Percentiles rank a stretch among this genome's conserved stretches.
These are phyloP conservation scores for Quercus phellos DNA, from an alignment of 331 rosid species.

Conservation along the genomic window DNA sequence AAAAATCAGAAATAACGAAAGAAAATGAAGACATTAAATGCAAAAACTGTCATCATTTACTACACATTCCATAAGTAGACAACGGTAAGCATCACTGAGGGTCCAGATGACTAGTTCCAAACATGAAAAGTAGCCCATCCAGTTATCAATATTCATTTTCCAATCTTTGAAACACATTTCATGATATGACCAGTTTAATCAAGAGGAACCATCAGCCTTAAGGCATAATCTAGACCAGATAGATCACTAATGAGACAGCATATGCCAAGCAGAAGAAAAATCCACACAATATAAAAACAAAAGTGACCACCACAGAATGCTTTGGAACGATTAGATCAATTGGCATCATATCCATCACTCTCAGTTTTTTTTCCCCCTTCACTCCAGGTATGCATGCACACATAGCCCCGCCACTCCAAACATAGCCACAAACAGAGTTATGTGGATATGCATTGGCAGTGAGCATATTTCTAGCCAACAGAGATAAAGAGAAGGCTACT, in stretches of 20 bases:
- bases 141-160: not conserved
- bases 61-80: not conserved
- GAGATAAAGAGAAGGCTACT: not conserved
- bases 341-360: not conserved
- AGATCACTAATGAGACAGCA: not conserved
- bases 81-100: not conserved
- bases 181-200: not conserved
- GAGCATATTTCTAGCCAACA: not conserved
- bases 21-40: not conserved
- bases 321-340: not conserved
- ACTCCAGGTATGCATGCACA: not conserved
- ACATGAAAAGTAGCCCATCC: not conserved
- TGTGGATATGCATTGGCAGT: not conserved
- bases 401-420: not conserved
- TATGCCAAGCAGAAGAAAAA: not conserved
- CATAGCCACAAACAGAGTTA: not conserved
- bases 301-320: constrained; percentile 4
- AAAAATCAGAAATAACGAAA: not conserved
- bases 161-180: not conserved
- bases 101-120: not conserved
- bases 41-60: not conserved
- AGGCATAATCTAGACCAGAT: not conserved
- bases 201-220: not conserved
- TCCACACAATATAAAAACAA: not conserved
- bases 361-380: not conserved